Conservation (phyloP, 805 yeast species). For the Debaryomyces hansenii region DNA sequence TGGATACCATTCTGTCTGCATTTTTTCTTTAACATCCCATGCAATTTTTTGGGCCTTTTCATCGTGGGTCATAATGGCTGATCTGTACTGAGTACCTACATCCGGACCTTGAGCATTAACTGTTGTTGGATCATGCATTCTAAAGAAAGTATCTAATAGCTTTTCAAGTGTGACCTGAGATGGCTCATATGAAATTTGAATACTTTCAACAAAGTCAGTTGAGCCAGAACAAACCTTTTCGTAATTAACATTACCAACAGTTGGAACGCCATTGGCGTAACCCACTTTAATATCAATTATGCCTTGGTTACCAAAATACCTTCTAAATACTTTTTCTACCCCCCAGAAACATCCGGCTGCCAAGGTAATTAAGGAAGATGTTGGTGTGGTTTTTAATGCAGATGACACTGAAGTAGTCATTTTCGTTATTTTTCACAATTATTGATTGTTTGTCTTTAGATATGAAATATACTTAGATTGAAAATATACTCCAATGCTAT, state of each 20-base stretch:
- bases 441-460: background rate
- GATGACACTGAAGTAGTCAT: slow-evolving; percentile 29
- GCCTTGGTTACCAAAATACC: slow-evolving; percentile 64
- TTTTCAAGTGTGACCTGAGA: slow-evolving; percentile 54
- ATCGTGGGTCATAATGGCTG: slow-evolving; percentile 70
- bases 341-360: slow-evolving; percentile 85
- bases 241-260: slow-evolving; percentile 45
- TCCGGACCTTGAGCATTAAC: slow-evolving; percentile 84
- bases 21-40: slow-evolving; percentile 43
- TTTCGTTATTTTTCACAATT: background rate
- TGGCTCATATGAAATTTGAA: slow-evolving; percentile 85
- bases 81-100: slow-evolving; percentile 84
- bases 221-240: slow-evolving; percentile 70
- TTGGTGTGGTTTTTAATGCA: slow-evolving; percentile 31
- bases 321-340: slow-evolving; percentile 78
- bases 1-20: slow-evolving; percentile 78
- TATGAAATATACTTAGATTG: background rate
- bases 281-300: slow-evolving; percentile 83
- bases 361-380: slow-evolving; percentile 38
- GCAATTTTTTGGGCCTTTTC: slow-evolving; percentile 52
- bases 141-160: slow-evolving; percentile 78
- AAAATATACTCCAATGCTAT: too few species aligned
- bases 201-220: slow-evolving; percentile 79
- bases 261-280: slow-evolving; percentile 81
- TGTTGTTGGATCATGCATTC: slow-evolving; percentile 94